phyloP scores from a whole-genome alignment of 331 rosid species.

The Quercus lobata region DNA sequence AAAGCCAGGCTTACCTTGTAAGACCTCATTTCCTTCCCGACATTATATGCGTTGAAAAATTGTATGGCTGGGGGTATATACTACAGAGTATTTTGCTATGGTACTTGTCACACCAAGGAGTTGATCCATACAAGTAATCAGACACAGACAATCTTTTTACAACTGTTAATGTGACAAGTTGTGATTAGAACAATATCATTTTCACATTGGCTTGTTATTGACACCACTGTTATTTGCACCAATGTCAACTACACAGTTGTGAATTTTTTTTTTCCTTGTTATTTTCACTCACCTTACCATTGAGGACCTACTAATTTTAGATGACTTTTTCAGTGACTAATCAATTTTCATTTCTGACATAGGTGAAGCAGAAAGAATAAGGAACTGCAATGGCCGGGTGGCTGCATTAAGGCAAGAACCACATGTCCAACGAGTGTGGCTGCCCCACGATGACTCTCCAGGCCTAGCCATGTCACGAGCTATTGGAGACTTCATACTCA shows the following conservation, averaged over 20 bases:
- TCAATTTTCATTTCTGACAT: not conserved
- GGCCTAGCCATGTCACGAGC: slow-evolving; percentile 88
- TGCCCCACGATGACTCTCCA: slow-evolving; percentile 48
- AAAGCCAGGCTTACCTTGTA: slow-evolving; percentile 69
- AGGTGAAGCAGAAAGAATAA: slow-evolving; percentile 62
- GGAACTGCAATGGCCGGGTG: slow-evolving; percentile 50
- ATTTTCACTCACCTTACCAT: not conserved
- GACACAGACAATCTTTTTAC: too few species aligned
- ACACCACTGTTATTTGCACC: too few species aligned
- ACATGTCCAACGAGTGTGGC: slow-evolving; percentile 65
- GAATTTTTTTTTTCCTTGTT: not conserved
- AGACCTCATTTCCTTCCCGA: slow-evolving; percentile 1
- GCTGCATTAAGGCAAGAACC: slow-evolving; percentile 55
- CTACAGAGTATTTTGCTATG: too few species aligned
- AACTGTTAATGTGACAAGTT: too few species aligned
- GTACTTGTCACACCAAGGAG: too few species aligned
- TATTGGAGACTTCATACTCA: slow-evolving; percentile 68
- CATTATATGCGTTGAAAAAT: not conserved
- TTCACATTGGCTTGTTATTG: too few species aligned
- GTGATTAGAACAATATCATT: too few species aligned
- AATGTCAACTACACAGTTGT: too few species aligned
- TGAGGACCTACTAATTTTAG: too few species aligned
- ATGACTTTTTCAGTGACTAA: not conserved
- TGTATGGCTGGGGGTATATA: too few species aligned
- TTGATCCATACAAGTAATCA: too few species aligned